These are phyloP conservation scores for Zygoascus biomembranicola DNA, from an alignment of 805 yeast species.

Conservation along the genomic window DNA sequence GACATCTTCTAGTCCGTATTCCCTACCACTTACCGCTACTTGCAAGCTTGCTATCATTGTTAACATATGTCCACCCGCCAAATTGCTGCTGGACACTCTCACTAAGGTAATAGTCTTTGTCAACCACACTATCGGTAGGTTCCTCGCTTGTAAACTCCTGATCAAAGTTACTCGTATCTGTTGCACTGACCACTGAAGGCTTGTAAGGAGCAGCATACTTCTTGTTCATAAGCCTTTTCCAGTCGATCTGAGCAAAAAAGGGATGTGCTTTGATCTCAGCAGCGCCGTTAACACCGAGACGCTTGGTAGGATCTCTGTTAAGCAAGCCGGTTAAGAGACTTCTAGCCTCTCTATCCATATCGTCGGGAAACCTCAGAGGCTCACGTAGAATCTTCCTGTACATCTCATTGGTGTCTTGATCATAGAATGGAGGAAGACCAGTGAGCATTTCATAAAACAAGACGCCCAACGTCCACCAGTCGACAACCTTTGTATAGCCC, in stretches of 20 bases:
- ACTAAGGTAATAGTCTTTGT: slow-evolving; percentile 63
- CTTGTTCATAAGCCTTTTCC: slow-evolving; percentile 74
- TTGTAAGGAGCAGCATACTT: slow-evolving; percentile 93
- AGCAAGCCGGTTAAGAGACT: slow-evolving; percentile 67
- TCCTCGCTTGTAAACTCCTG: slow-evolving; percentile 78
- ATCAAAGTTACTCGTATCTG: slow-evolving; percentile 91
- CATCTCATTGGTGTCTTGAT: slow-evolving; percentile 88
- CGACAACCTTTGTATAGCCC: slow-evolving; percentile 93
- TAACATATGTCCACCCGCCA: slow-evolving; percentile 93
- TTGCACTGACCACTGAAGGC: slow-evolving; percentile 77
- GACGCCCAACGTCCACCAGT: slow-evolving; percentile 98
- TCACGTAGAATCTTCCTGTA: slow-evolving; percentile 87
- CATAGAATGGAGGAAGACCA: slow-evolving; percentile 95
- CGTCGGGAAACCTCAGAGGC: slow-evolving; percentile 80
- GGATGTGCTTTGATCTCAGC: slow-evolving; percentile 74
- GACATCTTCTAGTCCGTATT: too few relatives aligned
- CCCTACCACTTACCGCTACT: slow-evolving; percentile 25
- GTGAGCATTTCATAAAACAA: slow-evolving; percentile 88
- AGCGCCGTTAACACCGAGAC: slow-evolving; percentile 76
- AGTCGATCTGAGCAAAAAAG: slow-evolving; percentile 83
- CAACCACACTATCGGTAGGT: slow-evolving; percentile 93
- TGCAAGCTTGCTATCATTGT: slow-evolving; percentile 24
- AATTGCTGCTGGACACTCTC: slow-evolving; percentile 96
- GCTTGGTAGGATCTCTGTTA: slow-evolving; percentile 73
- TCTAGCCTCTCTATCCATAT: slow-evolving; percentile 78